Conservation (phyloP, 2,329 filamentous ascomycete species). For the Penicillium sp. region DNA sequence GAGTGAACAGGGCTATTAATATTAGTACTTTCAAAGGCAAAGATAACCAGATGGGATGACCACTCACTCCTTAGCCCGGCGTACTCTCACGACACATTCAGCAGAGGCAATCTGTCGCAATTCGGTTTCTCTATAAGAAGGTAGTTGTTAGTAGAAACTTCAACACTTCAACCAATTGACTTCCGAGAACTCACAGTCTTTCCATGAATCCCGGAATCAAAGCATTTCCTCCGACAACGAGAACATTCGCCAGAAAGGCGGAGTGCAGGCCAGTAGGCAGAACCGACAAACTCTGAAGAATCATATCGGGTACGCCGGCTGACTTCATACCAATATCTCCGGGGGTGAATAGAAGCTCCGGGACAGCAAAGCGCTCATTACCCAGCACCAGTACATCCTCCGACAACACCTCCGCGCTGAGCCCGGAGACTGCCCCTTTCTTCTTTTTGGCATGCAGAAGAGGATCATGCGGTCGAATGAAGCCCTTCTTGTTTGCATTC, state of each 20-base stretch:
- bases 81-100: constrained; percentile 68
- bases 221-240: constrained; percentile 80
- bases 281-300: constrained; percentile 65
- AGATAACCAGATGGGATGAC: not conserved
- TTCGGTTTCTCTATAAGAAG: constrained; percentile 49
- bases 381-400: constrained; percentile 80
- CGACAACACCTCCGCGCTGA: constrained; percentile 40
- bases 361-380: constrained; percentile 84
- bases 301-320: constrained; percentile 70
- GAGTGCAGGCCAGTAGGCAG: constrained; percentile 79
- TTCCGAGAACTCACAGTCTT: constrained; percentile 48
- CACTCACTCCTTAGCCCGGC: constrained; percentile 54
- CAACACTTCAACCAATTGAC: not conserved
- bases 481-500: constrained; percentile 54
- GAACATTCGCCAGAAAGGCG: constrained; percentile 71
- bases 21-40: constrained; percentile 7
- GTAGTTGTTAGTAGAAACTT: constrained; percentile 14
- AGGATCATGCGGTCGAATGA: constrained; percentile 69
- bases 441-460: constrained; percentile 47
- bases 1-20: constrained; percentile 56
- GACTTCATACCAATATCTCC: constrained; percentile 76
- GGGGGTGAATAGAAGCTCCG: constrained; percentile 81
- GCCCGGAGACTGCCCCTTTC: constrained; percentile 42
- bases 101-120: constrained; percentile 62
- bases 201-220: constrained; percentile 72